Evolutionary conservation across 495 filamentous ascomycete species (phyloP), one percentile per base, ranked within the genome.

Genomic region (Aspergillus egyptiacus): DNA sequence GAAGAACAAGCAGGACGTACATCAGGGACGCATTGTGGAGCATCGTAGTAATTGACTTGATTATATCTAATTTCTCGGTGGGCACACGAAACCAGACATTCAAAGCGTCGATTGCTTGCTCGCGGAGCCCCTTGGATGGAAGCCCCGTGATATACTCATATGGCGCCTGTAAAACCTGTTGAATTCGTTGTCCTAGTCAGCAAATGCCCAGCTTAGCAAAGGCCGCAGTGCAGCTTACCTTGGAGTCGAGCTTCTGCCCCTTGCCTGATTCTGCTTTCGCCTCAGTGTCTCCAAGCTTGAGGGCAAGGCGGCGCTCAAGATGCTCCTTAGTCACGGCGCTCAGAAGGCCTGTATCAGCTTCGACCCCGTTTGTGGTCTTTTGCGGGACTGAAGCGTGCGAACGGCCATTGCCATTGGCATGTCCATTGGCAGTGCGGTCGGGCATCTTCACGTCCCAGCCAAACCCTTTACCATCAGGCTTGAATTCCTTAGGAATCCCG

Each of bases 1-100:
- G 8, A 13, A 31, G 28, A 13, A 31, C 2, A 31, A 13, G n/a
- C n/a, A 4, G 28, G n/a, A 4, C 25, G 10, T 10, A 64, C 42
- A 62, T 28, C 6, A 64, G 24, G 8, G 58, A 59, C 4, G 61
- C 55, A 15, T 41, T 61, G 23, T 64, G 61, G 11, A 64, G 46
- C 38, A 61, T 35, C 0, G 38, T 23, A 13, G 53, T 38, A 0
- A 59, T 38, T 14, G 27, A n/a, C 2, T 50, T 51, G 22, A 64
- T 61, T 2, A 31, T 49, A 2, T 30, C 22, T 3, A 61, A 27
- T 1, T 28, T 30, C 13, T 15, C 15, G 2, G 33, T 18, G 3
- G 46, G 39, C 7, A 61, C 46, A 23, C 52, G 31, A n/a, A 58
- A 31, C 55, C 52, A 63, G 11, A 48, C 23, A 23, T 57, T 61